phyloP scores from a whole-genome alignment of 176 grass and related monocot species.

The Eremochloa ophiuroides region DNA sequence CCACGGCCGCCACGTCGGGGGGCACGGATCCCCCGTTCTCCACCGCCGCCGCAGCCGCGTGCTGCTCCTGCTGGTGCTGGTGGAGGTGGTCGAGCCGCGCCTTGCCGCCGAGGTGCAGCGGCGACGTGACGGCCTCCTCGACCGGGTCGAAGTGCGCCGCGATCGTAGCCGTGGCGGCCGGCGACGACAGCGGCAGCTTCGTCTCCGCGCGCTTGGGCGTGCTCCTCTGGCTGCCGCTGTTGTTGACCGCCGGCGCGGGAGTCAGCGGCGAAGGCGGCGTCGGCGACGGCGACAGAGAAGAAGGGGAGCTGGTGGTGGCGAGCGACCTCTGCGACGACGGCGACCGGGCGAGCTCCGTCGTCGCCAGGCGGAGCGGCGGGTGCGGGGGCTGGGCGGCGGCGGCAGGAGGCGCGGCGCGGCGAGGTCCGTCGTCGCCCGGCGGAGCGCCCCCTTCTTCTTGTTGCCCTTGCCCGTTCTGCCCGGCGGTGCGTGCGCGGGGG shows the following conservation, averaged over 20 bases:
- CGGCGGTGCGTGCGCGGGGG: background rate
- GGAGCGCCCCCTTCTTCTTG: background rate
- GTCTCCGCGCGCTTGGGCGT: constrained; percentile 25
- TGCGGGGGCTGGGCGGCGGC: too few species aligned
- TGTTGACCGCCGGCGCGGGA: background rate
- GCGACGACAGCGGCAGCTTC: constrained; percentile 20
- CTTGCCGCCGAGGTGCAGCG: constrained; percentile 10
- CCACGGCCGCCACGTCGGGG: constrained; percentile 18
- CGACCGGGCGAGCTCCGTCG: constrained; percentile 35
- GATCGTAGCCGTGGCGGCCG: too few species aligned
- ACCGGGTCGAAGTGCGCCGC: background rate
- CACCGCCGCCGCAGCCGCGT: background rate
- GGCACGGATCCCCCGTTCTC: constrained; percentile 25
- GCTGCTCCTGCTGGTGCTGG: background rate
- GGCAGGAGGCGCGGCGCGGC: too few species aligned
- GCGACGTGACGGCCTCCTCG: constrained; percentile 30
- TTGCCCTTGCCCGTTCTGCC: background rate
- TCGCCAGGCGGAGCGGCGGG: constrained; percentile 24
- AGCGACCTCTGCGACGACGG: constrained; percentile 37
- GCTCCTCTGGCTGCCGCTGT: constrained; percentile 22
- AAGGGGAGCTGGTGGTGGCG: constrained; percentile 12
- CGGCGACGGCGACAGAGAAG: background rate
- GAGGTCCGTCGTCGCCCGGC: background rate
- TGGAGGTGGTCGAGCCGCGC: background rate
- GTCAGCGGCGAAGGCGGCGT: constrained; percentile 22